Evolutionary conservation across 2,329 filamentous ascomycete species (phyloP), one percentile per base, ranked within the genome.

Genomic region (Microthyrium microscopicum): DNA sequence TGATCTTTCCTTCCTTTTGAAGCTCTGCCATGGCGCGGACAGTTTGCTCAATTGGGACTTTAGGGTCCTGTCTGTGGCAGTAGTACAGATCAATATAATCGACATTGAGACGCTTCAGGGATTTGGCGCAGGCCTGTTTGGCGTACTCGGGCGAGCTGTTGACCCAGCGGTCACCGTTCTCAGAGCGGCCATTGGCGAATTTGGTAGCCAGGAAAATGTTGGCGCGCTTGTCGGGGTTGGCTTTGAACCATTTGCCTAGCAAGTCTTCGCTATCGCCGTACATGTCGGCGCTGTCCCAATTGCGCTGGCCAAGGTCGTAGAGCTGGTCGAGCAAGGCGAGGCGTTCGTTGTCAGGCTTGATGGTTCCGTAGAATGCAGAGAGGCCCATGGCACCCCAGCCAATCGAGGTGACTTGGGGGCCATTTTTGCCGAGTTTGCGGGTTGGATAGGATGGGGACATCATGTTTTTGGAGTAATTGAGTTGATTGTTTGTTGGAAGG

Each of bases 341-440:
- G 3, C 63, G 60, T 38, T 69, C 62, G 16, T 57, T 47, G 20
- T 70, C 64, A 2, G 63, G 55, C 32, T 59, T 62, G 4, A 52
- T 44, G n/a, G 43, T 38, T 31, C 63, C 62, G 40, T 68, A 68
- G 45, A 59, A 61, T 29, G 49, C 47, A 28, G 29, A 20, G 25
- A 63, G 39, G 3, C 66, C 64, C 67, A 72, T 71, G 16, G 63
- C 50, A 12, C 68, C 66, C 20, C 69, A 60, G 8, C 68, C 67
- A 5, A 70, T 42, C 6, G 56, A 54, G 3, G 60, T 56, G 20
- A 73, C 61, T 15, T 57, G 43, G 0, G 64, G 64, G 12, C 67
- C 67, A 41, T 64, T 55, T 39, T 59, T 62, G 39, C 68, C 66
- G 11, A 73, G 54, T 25, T 56, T 56, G 36, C 56, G 57, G 20